Conservation (phyloP, 768 basidiomycete genomes). For the Peribolospora baueri region DNA sequence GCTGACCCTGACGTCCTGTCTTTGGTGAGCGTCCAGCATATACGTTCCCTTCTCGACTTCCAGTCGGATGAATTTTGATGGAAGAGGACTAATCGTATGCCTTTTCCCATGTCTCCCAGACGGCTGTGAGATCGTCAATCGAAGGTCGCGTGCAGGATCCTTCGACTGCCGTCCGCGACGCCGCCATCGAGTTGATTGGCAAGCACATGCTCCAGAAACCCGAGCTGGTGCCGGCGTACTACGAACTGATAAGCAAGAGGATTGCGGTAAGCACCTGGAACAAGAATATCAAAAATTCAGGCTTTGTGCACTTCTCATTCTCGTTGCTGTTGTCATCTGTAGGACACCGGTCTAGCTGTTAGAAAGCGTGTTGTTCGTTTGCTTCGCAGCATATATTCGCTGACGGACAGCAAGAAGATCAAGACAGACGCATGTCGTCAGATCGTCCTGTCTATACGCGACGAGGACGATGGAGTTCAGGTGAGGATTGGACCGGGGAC, state of each 20-base stretch:
- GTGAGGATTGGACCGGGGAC: slow-evolving; percentile 12
- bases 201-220: slow-evolving; percentile 82
- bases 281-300: not conserved
- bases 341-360: slow-evolving; percentile 88
- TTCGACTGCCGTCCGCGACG: slow-evolving; percentile 85
- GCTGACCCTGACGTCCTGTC: slow-evolving; percentile 65
- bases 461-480: slow-evolving; percentile 85
- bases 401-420: slow-evolving; percentile 34
- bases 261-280: slow-evolving; percentile 40
- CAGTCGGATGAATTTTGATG: not conserved
- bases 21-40: slow-evolving; percentile 27
- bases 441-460: slow-evolving; percentile 58
- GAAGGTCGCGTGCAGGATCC: slow-evolving; percentile 73
- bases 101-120: slow-evolving; percentile 20
- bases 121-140: slow-evolving; percentile 58
- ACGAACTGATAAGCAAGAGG: slow-evolving; percentile 61
- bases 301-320: not conserved
- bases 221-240: slow-evolving; percentile 70
- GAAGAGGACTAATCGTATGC: not conserved
- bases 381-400: slow-evolving; percentile 52
- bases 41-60: not conserved
- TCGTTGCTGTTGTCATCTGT: not conserved
- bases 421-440: slow-evolving; percentile 58
- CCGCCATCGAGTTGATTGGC: slow-evolving; percentile 90
- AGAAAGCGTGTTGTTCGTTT: slow-evolving; percentile 91